Evolutionary conservation across 2,329 filamentous ascomycete species (phyloP), one percentile per base, ranked within the genome.

Genomic region (Zalaria obscura): DNA sequence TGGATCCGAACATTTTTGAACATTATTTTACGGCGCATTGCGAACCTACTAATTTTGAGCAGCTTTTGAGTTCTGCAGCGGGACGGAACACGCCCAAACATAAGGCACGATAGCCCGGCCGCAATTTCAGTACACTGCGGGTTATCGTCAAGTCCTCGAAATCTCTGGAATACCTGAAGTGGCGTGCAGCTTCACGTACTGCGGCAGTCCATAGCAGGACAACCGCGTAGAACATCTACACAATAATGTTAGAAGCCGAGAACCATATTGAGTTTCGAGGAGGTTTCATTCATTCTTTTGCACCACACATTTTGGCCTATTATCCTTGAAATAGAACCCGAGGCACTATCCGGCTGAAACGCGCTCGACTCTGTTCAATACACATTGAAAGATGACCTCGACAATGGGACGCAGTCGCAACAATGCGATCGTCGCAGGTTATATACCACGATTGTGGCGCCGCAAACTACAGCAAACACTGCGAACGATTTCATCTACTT

Each of bases 201-300:
- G 18, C 18, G 18, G 18, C 18, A 18, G 18, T 18, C 18, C 18
- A 18, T 18, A 18, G 18, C 18, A 18, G 18, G 18, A 18, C 18
- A 18, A 18, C 18, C 18, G 18, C 18, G 18, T 18, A 18, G 18
- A 18, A 18, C 18, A 18, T 18, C 18, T 18, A 18, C 31, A n/a
- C 34, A 11, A 42, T 31, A 26, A 43, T 40, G 38, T 38, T 27
- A 36, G 41, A 39, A 43, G 38, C 41, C 36, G 37, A 43, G 38
- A 40, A 34, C 39, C 41, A 31, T 28, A 27, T 28, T 25, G n/a
- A 36, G 37, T 43, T 38, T 43, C 35, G 39, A 43, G 38, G 41
- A 40, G 41, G 41, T 38, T 43, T 43, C 41, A 33, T 32, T 11
- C 31, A 34, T 10, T 40, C 33, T 18, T 10, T 44, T 44, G 11